Percentiles rank a stretch among this genome's conserved stretches.
phyloP scores from a whole-genome alignment of 1,284 basidiomycete genomes.

The Schizopora paradoxa region DNA sequence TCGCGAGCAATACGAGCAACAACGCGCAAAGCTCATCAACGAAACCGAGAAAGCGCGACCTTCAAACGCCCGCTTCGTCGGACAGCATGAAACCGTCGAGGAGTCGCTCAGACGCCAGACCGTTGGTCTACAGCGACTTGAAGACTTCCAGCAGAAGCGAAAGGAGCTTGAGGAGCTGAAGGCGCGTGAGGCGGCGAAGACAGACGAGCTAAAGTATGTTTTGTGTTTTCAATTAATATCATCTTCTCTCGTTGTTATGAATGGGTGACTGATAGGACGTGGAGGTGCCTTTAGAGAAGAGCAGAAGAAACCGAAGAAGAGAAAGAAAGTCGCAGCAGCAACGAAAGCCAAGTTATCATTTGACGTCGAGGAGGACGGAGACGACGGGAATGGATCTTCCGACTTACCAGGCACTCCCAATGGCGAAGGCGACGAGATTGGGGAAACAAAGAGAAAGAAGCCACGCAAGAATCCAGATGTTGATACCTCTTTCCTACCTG shows the following conservation, averaged over 20 bases:
- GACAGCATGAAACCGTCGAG: conserved; percentile 93
- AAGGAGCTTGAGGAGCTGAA: conserved; percentile 92
- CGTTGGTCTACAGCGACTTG: conserved; percentile 87
- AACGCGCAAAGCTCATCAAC: conserved; percentile 77
- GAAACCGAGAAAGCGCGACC: conserved; percentile 83
- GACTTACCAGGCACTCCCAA: conserved; percentile 31
- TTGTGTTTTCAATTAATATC: conserved; percentile 22
- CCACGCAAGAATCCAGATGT: conserved; percentile 94
- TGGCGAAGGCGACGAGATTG: conserved; percentile 34
- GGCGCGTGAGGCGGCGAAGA: conserved; percentile 80
- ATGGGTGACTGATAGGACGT: conserved; percentile 61
- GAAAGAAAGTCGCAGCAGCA: conserved; percentile 71
- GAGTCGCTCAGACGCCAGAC: conserved; percentile 91
- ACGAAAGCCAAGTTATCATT: conserved; percentile 83
- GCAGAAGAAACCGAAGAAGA: conserved; percentile 84
- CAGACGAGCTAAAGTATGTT: conserved; percentile 81
- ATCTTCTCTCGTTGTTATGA: conserved; percentile 21
- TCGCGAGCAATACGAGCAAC: conserved; percentile 85
- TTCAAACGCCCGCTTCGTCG: conserved; percentile 84
- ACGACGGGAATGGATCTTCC: conserved; percentile 20
- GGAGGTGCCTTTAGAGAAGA: conserved; percentile 83
- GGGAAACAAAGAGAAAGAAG: conserved; percentile 64
- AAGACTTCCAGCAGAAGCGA: conserved; percentile 87
- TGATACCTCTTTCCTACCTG: conserved; percentile 97
- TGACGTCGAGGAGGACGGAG: conserved; percentile 57